Evolutionary conservation across 208 protist species (phyloP).

Genomic region (Trypanosoma lewisi): DNA sequence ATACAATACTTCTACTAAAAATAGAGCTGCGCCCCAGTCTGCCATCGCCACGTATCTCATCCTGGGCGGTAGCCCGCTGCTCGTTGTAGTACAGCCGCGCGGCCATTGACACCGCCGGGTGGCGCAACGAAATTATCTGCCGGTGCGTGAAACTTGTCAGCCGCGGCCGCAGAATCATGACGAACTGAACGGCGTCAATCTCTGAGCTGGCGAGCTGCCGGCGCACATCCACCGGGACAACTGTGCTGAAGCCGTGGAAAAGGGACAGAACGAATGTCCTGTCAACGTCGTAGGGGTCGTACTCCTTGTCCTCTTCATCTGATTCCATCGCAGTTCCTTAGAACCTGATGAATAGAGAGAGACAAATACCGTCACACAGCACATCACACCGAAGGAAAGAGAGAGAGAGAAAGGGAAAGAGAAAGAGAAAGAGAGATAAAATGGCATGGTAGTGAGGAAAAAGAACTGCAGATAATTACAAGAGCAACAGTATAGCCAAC

Average conservation of each 20-base stretch:
- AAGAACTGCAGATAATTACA: too few relatives aligned
- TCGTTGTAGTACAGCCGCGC: constrained; percentile 63
- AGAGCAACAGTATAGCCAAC: too few relatives aligned
- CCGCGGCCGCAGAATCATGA: constrained; percentile 67
- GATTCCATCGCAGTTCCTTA: background rate
- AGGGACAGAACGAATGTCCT: constrained; percentile 31
- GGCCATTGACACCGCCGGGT: constrained; percentile 80
- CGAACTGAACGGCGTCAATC: constrained; percentile 64
- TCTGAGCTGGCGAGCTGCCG: constrained; percentile 35
- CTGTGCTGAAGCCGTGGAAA: constrained; percentile 62
- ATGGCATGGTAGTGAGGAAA: too few relatives aligned
- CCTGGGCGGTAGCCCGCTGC: constrained; percentile 24
- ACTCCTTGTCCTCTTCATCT: background rate
- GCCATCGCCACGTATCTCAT: constrained; percentile 4
- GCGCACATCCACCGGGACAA: constrained; percentile 53
- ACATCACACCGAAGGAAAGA: too few relatives aligned
- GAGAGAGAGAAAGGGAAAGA: too few relatives aligned
- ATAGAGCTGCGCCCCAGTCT: background rate
- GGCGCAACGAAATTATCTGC: constrained; percentile 63
- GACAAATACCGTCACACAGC: too few relatives aligned
- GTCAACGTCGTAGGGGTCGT: constrained; percentile 12
- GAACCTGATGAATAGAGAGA: too few relatives aligned
- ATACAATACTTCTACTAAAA: background rate
- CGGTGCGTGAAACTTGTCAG: constrained; percentile 71
- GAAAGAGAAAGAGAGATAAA: too few relatives aligned